These are phyloP conservation scores for Lepidium sativum DNA, from an alignment of 345 rosid species.

Conservation along the genomic window DNA sequence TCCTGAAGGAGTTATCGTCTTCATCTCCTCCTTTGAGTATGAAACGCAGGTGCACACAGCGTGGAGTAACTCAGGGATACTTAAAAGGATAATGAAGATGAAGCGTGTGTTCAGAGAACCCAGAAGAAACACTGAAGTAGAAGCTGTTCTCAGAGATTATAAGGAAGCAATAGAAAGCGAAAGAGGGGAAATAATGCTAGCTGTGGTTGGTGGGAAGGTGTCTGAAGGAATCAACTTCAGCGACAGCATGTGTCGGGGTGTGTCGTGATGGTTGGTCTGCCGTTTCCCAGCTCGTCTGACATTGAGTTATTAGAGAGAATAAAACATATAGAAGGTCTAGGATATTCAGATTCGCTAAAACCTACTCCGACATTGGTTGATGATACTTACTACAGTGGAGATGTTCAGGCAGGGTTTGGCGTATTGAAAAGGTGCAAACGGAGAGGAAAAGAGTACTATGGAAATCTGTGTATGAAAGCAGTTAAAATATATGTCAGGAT, in stretches of 20 bases:
- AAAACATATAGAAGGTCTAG: constrained; percentile 73
- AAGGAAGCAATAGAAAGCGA: constrained; percentile 53
- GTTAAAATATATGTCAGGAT: constrained; percentile 44
- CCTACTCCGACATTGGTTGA: constrained; percentile 21
- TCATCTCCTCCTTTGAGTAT: constrained; percentile 90
- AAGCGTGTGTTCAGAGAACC: constrained; percentile 84
- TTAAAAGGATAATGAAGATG: constrained; percentile 64
- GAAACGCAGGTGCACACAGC: constrained; percentile 64
- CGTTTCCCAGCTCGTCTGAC: constrained; percentile 79
- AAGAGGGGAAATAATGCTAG: constrained; percentile 76
- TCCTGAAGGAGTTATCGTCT: constrained; percentile 87
- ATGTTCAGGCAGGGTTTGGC: constrained; percentile 53
- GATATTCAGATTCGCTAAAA: constrained; percentile 35
- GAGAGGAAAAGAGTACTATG: constrained; percentile 88
- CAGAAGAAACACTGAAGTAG: constrained; percentile 55
- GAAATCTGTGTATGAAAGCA: constrained; percentile 95
- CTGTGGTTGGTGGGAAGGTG: constrained; percentile 95
- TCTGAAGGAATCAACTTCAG: constrained; percentile 99
- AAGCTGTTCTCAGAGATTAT: constrained; percentile 69
- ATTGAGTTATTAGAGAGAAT: constrained; percentile 81
- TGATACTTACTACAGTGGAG: constrained; percentile 44
- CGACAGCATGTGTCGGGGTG: constrained; percentile 94
- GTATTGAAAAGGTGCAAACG: constrained; percentile 62
- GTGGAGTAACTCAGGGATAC: constrained; percentile 78
- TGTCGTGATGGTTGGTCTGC: constrained; percentile 94